These are phyloP conservation scores for Lasiodiplodia citricola DNA, from an alignment of 2,329 filamentous ascomycete species.

Conservation along the genomic window DNA sequence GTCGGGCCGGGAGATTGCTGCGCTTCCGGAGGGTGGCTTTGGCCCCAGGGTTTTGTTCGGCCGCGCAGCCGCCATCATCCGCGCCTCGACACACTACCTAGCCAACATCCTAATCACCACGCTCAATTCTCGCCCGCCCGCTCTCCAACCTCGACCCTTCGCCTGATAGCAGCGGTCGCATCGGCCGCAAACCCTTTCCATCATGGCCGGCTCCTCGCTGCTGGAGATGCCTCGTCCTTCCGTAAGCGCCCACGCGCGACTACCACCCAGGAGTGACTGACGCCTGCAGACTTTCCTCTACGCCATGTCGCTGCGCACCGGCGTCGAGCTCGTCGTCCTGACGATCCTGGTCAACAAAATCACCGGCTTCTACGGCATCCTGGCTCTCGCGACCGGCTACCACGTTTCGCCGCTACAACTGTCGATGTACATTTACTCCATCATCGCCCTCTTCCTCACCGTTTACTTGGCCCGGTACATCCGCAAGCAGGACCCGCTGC, in stretches of 20 bases:
- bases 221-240: slow-evolving; percentile 46
- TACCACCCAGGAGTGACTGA: slow-evolving; percentile 30
- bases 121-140: slow-evolving; percentile 1
- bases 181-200: not conserved
- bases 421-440: slow-evolving; percentile 89
- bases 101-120: slow-evolving; percentile 5
- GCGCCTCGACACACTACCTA: slow-evolving; percentile 8
- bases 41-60: slow-evolving; percentile 21
- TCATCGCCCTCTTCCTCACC: slow-evolving; percentile 70
- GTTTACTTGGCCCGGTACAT: slow-evolving; percentile 79
- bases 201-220: slow-evolving; percentile 29
- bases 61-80: slow-evolving; percentile 19
- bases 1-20: slow-evolving; percentile 23
- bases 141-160: not conserved
- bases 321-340: slow-evolving; percentile 82
- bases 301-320: slow-evolving; percentile 83
- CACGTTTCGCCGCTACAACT: slow-evolving; percentile 82
- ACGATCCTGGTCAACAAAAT: slow-evolving; percentile 90
- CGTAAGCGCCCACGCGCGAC: slow-evolving; percentile 35
- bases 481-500: slow-evolving; percentile 75
- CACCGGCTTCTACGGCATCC: slow-evolving; percentile 86
- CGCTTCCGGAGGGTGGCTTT: slow-evolving; percentile 1
- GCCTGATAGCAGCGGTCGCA: not conserved
- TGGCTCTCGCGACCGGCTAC: slow-evolving; percentile 87
- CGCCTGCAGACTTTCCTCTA: slow-evolving; percentile 76